Evolutionary conservation across 1,139 yeast species (phyloP), one percentile per base, ranked within the genome.

Genomic region (Pichia sp.): DNA sequence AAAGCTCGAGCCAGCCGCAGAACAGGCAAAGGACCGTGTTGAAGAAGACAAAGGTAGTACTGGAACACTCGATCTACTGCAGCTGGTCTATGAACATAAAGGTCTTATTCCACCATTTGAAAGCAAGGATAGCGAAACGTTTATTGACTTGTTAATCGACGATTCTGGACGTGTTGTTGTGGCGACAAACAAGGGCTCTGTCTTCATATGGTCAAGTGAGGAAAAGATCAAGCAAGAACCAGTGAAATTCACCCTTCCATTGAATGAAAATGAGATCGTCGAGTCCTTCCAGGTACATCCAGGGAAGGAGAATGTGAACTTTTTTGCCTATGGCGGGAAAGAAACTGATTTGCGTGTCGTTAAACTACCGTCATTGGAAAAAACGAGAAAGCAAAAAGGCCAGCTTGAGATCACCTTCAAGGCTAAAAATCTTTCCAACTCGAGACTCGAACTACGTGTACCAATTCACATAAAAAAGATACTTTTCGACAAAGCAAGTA

Each of bases 251-350:
- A 55, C 60, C 12, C 58, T 78, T n/a, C 60, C 60, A 42, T 34
- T 51, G 4, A 41, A 34, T 8, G 17, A 29, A 4, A 70, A 70
- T 44, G 81, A 76, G 14, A 78, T 79, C 7, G 67, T 86, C 52
- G 71, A 75, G 55, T 69, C 82, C 38, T 78, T 81, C 63, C 69
- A 73, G 44, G 63, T 76, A 55, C 78, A 78, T 68, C 79, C 81
- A 8, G 66, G 69, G 48, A 34, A 48, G n/a, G 31, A 51, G 14
- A 71, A 70, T 42, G 65, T 67, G 33, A 78, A 81, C 24, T 67
- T 81, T 2, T 80, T 83, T 69, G 92, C 89, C 0, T 79, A 73
- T 64, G 95, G 93, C 49, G 95, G 95, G 46, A 81, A 85, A 66
- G 91, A 87, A 61, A 81, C 82, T 59, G 86, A 85, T 62, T 71